Percentiles rank a stretch among this genome's conserved stretches.
Evolutionary conservation across 305 asterid genomes (phyloP).

Genomic region (Solanum hybrid): DNA sequence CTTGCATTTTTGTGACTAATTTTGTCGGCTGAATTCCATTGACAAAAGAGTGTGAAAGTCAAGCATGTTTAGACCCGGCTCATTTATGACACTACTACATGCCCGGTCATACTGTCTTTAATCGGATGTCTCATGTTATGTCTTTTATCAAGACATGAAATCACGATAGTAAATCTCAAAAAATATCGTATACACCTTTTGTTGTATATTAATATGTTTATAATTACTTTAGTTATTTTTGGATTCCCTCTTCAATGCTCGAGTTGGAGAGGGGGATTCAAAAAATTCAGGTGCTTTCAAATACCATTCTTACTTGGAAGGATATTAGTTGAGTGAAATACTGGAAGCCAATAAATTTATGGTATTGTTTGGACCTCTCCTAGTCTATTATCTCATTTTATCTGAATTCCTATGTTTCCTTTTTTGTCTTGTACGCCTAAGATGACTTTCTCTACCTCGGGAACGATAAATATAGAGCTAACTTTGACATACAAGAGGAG

Average conservation of each 20-base stretch:
- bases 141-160: too few species aligned
- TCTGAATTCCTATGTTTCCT: too few species aligned
- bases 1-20: neutral
- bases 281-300: neutral
- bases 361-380: neutral
- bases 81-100: neutral
- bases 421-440: neutral
- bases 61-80: neutral
- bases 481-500: neutral
- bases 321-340: neutral
- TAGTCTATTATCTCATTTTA: too few species aligned
- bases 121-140: neutral
- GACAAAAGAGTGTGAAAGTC: neutral
- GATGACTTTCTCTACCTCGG: neutral
- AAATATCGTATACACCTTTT: too few species aligned
- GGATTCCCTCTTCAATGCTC: neutral
- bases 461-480: neutral
- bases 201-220: too few species aligned
- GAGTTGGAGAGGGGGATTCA: neutral
- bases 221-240: neutral
- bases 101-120: neutral
- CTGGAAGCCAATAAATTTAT: too few species aligned
- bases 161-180: too few species aligned
- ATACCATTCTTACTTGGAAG: neutral
- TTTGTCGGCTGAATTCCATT: neutral